Evolutionary conservation across 345 rosid genomes (phyloP), one percentile per base, ranked within the genome.

Genomic region (Toxicodendron radicans): DNA sequence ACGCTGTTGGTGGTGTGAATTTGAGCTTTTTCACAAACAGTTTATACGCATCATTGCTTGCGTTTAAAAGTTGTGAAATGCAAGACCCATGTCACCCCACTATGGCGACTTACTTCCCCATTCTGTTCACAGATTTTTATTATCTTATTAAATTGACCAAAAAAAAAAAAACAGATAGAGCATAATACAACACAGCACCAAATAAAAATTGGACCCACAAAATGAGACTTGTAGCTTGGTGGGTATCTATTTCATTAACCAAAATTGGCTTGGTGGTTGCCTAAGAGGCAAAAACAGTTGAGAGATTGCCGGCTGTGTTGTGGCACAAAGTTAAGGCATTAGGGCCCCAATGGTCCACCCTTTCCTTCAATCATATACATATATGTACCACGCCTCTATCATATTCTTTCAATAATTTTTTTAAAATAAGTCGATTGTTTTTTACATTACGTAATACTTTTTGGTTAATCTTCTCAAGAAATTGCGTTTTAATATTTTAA

Each of bases 41-140:
- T 11, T n/a, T 5, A 57, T 27, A 8, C 20, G 70, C 75, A 86
- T 82, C 83, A 79, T 78, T 66, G 81, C 73, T 82, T 78, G 83
- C 83, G 84, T 79, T 81, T 81, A 71, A 79, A 83, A 76, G 62
- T 61, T 17, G 79, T 7, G 81, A 77, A 75, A 65, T 35, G n/a
- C 68, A 53, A 60, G 73, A 59, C 75, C 83, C 76, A 43, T 62
- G 71, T 66, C 78, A 52, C 45, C 73, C 82, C 80, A 75, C 70
- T 64, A 71, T 17, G 59, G 66, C 10, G 72, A 49, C 64, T 52
- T 60, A 12, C 58, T 27, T 35, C 7, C 38, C 43, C 43, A 38
- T 38, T 9, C 43, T 6, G 8, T 38, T 38, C 0, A 38, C 8
- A 38, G 8, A 38, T 5, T 5, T 38, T 38, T 38, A 6, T 38